Evolutionary conservation across 805 yeast species (phyloP), one percentile per base, ranked within the genome.

Genomic region (Myxozyma mucilagina): DNA sequence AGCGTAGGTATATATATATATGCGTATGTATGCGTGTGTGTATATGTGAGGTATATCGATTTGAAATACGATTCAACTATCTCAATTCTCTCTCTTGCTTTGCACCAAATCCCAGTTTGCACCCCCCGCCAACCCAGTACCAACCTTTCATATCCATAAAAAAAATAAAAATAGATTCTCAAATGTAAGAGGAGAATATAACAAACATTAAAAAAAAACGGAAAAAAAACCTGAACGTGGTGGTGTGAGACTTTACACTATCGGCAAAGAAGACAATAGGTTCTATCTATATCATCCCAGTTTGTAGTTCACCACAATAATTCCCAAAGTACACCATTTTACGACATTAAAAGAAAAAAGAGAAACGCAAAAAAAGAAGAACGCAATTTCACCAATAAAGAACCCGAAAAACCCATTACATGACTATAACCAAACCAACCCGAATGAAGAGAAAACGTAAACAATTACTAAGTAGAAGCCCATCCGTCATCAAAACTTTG

Each of bases 401-500:
- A 10, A 24, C 20, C 20, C 47, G 11, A 10, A 43, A 20, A 9
- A 10, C 18, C 24, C 13, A 44, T 44, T 24, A 11, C 34, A 16
- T 11, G 14, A 51, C 36, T 16, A 51, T 9, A 38, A 51, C 29
- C 10, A 29, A 16, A 39, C 14, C 11, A 38, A 51, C 20, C n/a
- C 18, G 18, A 18, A 29, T 10, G 39, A 29, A 20, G 20, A 24
- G 39, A 39, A 29, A 41, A 39, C n/a, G 11, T 47, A 39, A 41
- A n/a, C 20, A n/a, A 32, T n/a, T n/a, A 31, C 20, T n/a, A 6
- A 14, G 45, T 10, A 13, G 16, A n/a, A 14, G 45, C 1, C 13
- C 41, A 38, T 4, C 65, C 65, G 20, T 61, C 63, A 44, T 61
- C 65, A 29, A 13, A 13, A 13, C n/a, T 10, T 8, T 31, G 29